phyloP scores from a whole-genome alignment of 202 grass and related monocot species.

The Carex arenaria region DNA sequence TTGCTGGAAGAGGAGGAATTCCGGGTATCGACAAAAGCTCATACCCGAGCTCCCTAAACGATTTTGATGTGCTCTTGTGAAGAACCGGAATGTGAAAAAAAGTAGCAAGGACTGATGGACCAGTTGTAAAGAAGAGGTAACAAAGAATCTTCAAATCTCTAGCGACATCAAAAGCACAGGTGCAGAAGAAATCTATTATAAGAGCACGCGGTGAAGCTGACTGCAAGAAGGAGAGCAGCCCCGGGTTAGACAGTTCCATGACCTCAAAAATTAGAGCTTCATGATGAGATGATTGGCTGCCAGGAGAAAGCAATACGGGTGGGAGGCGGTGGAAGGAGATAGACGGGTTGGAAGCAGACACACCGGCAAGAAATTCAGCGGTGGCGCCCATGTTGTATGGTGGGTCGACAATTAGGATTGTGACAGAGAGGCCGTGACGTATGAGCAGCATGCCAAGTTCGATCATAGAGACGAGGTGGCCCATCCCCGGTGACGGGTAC shows the following conservation, averaged over 20 bases:
- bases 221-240: conserved; percentile 30
- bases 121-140: conserved; percentile 53
- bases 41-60: conserved; percentile 40
- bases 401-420: conserved; percentile 20
- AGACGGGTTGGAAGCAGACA: conserved; percentile 37
- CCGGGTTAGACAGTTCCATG: conserved; percentile 16
- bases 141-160: conserved; percentile 29
- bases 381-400: conserved; percentile 39
- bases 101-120: conserved; percentile 25
- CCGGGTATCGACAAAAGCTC: conserved; percentile 33
- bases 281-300: conserved; percentile 17
- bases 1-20: conserved; percentile 38
- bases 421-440: conserved; percentile 23
- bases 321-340: conserved; percentile 60
- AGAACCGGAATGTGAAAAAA: conserved; percentile 38
- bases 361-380: conserved; percentile 25
- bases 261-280: conserved; percentile 34
- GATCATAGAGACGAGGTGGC: conserved; percentile 43
- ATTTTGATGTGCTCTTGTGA: background rate
- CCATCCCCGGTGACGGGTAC: conserved; percentile 43
- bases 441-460: conserved; percentile 48
- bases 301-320: background rate
- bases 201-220: conserved; percentile 14
- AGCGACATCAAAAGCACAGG: conserved; percentile 24
- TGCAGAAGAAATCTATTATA: conserved; percentile 56